Conservation (phyloP, 179 eudicot species). For the Beta corolliflora region DNA sequence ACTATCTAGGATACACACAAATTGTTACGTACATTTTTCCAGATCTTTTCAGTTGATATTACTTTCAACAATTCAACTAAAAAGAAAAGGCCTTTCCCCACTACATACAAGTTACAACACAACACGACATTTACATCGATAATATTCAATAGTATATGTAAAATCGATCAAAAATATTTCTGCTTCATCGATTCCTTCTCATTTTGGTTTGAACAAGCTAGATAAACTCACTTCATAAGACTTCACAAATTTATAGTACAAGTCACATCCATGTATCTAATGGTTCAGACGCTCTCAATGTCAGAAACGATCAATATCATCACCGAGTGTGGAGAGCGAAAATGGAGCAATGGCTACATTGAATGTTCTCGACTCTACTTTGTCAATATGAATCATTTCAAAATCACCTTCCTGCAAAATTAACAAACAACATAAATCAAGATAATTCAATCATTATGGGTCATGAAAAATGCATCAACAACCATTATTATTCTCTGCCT, state of each 20-base stretch:
- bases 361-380: conserved; percentile 67
- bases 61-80: neutral
- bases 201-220: neutral
- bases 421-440: neutral
- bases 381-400: conserved; percentile 95
- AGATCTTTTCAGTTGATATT: neutral
- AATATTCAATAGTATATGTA: neutral
- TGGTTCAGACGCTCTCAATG: neutral
- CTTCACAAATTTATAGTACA: neutral
- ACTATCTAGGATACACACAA: conserved; percentile 6
- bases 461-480: neutral
- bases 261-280: neutral
- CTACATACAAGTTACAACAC: conserved; percentile 1
- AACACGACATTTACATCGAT: neutral
- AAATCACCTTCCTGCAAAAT: conserved; percentile 81
- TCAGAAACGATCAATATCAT: conserved; percentile 61
- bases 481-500: neutral
- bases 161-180: neutral
- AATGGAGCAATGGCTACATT: conserved; percentile 94
- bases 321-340: conserved; percentile 76
- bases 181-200: conserved; percentile 1
- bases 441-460: neutral
- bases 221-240: neutral
- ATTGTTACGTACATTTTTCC: neutral
- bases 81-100: neutral